Base-by-base conservation (phyloP, 768 basidiomycete species). In the Phlebiopsis flavidoalba region DNA sequence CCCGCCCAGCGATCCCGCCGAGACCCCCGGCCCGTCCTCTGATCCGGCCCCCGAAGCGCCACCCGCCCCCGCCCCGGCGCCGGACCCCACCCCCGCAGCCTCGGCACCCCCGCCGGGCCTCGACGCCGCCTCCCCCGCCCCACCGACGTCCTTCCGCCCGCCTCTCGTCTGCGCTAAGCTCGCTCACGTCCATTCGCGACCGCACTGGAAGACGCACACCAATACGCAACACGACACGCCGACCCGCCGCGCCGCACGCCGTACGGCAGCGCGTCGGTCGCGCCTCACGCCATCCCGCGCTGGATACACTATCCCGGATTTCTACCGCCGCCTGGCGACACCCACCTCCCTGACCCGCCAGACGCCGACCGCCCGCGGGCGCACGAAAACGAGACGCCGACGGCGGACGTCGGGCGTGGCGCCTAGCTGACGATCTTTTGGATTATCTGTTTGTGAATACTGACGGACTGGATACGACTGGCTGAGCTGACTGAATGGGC, bases 121-220 rank as follows among this genome's bases (percentile, higher is more conserved):
- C 58, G n/a, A n/a, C n/a, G n/a, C n/a, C n/a, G 37, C 19, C 53
- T 12, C 8, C 53, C 10, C 12, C 14, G 8, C 31, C 5, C 21
- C 47, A 24, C 57, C 52, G 37, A 22, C 33, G 7, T 36, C 58
- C 15, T 49, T 31, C 35, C 67, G 70, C 40, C 47, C 70, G 2
- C 64, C 51, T n/a, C 4, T 71, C 70, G 3, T n/a, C n/a, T 64
- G 70, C 50, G 69, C 69, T n/a, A 21, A 70, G 69, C 58, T 67
- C 69, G 14, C 57, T 57, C 56, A 57, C 63, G n/a, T 52, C 63
- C 70, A 1, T 71, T 66, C 48, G 67, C 64, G 7, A 71, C 70
- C 35, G 70, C 70, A 6, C n/a, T n/a, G n/a, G 65, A 68, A 15
- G 70, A 71, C 52, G n/a, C n/a, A 63, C 60, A 3, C 40, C 62